Evolutionary conservation across 441 rosid species (phyloP).

Genomic region (Pelargonium exstipulatum): DNA sequence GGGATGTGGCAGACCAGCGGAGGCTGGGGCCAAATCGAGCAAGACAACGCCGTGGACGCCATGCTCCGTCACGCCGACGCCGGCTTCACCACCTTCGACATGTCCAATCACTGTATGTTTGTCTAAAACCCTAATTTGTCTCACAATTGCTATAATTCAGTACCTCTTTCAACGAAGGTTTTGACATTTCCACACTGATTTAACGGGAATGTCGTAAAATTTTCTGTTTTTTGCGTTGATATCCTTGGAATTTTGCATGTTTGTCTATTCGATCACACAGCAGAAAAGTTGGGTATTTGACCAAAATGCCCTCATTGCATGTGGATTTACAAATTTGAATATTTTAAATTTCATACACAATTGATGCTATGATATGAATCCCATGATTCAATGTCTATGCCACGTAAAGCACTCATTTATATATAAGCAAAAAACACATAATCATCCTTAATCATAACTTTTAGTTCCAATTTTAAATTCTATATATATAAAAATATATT

Average conservation of each 20-base stretch:
- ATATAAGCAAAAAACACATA: too few species aligned
- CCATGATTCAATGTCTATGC: too few species aligned
- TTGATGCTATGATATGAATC: too few species aligned
- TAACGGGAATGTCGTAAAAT: too few species aligned
- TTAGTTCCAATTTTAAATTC: too few species aligned
- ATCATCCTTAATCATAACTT: too few species aligned
- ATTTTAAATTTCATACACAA: too few species aligned
- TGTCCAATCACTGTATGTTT: slow-evolving; percentile 84
- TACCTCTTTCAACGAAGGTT: not conserved
- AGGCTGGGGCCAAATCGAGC: slow-evolving; percentile 20
- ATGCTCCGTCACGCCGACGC: slow-evolving; percentile 75
- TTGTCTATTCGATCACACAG: not conserved
- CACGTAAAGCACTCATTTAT: too few species aligned
- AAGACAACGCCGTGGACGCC: slow-evolving; percentile 72
- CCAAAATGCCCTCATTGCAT: not conserved
- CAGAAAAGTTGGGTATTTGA: not conserved
- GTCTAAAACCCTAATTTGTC: not conserved
- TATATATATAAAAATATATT: too few species aligned
- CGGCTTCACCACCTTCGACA: slow-evolving; percentile 89
- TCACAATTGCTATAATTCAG: not conserved
- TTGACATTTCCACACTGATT: not conserved
- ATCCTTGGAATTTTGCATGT: not conserved
- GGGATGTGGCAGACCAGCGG: slow-evolving; percentile 7
- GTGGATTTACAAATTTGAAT: not conserved
- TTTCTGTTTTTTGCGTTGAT: not conserved